phyloP scores from a whole-genome alignment of 1,139 yeast species.

The Arxiozyma telluris region DNA sequence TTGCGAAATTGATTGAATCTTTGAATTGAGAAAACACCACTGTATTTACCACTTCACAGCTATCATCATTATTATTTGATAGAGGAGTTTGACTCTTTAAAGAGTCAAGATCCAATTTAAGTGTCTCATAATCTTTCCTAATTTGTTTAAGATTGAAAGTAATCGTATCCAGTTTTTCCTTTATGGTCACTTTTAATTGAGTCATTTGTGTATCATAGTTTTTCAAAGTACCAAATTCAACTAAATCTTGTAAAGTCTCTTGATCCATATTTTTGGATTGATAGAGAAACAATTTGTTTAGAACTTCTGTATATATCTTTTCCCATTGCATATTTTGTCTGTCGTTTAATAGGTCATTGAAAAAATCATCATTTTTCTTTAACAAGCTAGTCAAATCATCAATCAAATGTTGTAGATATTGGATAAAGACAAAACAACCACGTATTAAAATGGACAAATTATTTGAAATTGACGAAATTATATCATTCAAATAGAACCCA shows the following conservation, averaged over 20 bases:
- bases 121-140: not conserved
- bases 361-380: conserved; percentile 40
- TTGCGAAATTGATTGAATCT: not conserved
- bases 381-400: conserved; percentile 33
- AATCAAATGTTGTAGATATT: not conserved
- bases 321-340: conserved; percentile 45
- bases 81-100: not conserved
- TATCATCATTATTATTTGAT: not conserved
- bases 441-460: conserved; percentile 9
- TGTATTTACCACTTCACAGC: not conserved
- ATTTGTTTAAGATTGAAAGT: not conserved
- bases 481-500: conserved; percentile 30
- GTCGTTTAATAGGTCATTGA: conserved; percentile 40
- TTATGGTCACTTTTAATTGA: not conserved
- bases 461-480: conserved; percentile 10
- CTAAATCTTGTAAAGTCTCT: conserved; percentile 2
- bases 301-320: conserved; percentile 31
- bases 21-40: not conserved
- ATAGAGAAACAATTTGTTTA: conserved; percentile 4
- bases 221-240: not conserved
- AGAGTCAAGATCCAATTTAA: not conserved
- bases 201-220: not conserved
- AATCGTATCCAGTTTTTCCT: conserved; percentile 29
- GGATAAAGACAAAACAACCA: not conserved
- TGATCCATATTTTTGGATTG: not conserved